Conservation (phyloP, 768 basidiomycete species). For the Termitomyces sp. region DNA sequence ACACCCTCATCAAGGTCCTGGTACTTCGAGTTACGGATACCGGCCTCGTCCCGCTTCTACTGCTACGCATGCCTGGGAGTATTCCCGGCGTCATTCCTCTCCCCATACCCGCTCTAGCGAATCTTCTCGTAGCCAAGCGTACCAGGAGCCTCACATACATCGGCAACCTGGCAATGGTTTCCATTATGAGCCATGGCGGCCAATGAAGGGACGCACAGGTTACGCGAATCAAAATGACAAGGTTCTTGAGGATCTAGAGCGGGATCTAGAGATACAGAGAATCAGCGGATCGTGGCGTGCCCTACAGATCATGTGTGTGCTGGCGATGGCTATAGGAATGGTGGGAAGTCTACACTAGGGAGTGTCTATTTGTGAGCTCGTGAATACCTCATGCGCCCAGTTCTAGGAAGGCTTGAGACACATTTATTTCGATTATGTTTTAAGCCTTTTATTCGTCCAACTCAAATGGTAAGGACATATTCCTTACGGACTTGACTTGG, state of each 20-base stretch:
- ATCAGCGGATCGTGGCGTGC: constrained; percentile 23
- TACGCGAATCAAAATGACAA: constrained; percentile 15
- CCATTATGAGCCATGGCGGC: constrained; percentile 13
- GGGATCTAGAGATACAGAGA: constrained; percentile 16
- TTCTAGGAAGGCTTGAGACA: neutral
- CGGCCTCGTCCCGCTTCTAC: constrained; percentile 18
- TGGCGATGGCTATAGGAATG: constrained; percentile 17
- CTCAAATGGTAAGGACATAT: neutral
- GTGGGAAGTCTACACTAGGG: constrained; percentile 13
- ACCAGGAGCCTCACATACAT: neutral
- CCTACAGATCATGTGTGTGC: constrained; percentile 20
- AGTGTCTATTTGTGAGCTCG: neutral
- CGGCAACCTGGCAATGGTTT: neutral
- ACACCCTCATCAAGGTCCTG: constrained; percentile 10
- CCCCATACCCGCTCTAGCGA: constrained; percentile 17
- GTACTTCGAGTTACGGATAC: constrained; percentile 21
- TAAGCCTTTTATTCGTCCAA: neutral
- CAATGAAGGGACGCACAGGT: constrained; percentile 1
- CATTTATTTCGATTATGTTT: neutral
- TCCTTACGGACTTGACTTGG: neutral
- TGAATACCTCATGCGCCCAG: neutral
- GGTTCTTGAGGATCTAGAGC: constrained; percentile 19
- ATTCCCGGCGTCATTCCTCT: constrained; percentile 14
- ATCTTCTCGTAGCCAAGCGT: neutral
- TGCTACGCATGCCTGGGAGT: constrained; percentile 38